Conservation (phyloP, 208 protist species). For the Crithidia bombi region DNA sequence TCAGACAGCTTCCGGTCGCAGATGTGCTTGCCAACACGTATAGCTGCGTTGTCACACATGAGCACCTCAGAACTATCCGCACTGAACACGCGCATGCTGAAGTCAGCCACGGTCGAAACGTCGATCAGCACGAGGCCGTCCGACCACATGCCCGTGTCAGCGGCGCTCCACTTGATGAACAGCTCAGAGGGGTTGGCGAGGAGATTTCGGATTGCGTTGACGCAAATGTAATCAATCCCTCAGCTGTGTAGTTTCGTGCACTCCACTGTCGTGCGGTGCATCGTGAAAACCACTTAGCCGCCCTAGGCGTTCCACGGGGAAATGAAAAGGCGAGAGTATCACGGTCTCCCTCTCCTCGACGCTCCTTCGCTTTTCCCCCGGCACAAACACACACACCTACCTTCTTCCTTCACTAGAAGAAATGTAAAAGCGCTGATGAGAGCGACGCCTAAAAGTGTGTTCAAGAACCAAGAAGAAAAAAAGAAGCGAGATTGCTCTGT, state of each 20-base stretch:
- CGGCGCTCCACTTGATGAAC: slow-evolving; percentile 10
- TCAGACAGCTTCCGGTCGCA: neutral
- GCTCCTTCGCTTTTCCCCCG: too few relatives aligned
- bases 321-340: too few relatives aligned
- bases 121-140: slow-evolving; percentile 20
- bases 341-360: neutral
- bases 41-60: slow-evolving; percentile 18
- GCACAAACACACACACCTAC: too few relatives aligned
- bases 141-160: slow-evolving; percentile 9
- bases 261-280: neutral
- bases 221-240: slow-evolving; percentile 18
- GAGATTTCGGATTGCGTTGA: neutral
- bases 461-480: neutral
- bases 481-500: neutral
- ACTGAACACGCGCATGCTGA: slow-evolving; percentile 25
- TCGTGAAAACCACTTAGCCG: too few relatives aligned
- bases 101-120: slow-evolving; percentile 3
- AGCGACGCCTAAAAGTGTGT: too few relatives aligned
- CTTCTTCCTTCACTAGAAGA: too few relatives aligned
- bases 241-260: slow-evolving; percentile 20
- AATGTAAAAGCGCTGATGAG: too few relatives aligned
- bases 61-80: slow-evolving; percentile 8
- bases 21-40: slow-evolving; percentile 11
- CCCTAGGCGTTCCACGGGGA: too few relatives aligned
- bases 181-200: neutral